Evolutionary conservation across 148 eudicot genomes (phyloP).

Genomic region (Limonium bicolor): DNA sequence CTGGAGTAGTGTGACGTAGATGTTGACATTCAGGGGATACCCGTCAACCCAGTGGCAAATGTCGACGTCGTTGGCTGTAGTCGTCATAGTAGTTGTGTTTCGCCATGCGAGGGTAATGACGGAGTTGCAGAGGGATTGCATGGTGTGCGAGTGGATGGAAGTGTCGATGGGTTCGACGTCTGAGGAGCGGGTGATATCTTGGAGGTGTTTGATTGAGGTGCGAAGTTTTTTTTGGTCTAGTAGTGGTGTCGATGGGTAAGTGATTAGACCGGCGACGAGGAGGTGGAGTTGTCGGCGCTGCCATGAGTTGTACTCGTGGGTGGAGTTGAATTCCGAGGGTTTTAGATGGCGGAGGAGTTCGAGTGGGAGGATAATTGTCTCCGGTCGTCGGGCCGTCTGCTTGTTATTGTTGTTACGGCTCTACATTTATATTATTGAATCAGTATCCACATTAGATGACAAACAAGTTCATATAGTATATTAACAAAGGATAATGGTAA

Average conservation of each 20-base stretch:
- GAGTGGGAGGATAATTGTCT: slow-evolving; percentile 77
- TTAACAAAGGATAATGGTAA: no score
- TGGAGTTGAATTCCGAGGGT: slow-evolving; percentile 59
- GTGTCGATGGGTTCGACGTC: slow-evolving; percentile 47
- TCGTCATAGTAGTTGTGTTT: slow-evolving; percentile 28
- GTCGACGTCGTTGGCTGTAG: slow-evolving; percentile 29
- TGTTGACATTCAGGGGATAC: slow-evolving; percentile 54
- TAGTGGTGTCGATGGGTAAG: slow-evolving; percentile 51
- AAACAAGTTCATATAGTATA: no score
- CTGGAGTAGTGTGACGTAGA: slow-evolving; percentile 47
- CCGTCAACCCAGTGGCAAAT: slow-evolving; percentile 94
- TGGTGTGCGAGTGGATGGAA: slow-evolving; percentile 50
- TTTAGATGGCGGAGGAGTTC: slow-evolving; percentile 87
- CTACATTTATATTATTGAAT: no score
- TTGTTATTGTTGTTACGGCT: no score
- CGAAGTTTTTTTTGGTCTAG: slow-evolving; percentile 37
- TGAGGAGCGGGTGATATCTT: slow-evolving; percentile 22
- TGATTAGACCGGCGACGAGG: slow-evolving; percentile 51
- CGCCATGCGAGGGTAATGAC: slow-evolving; percentile 65
- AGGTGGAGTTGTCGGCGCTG: slow-evolving; percentile 64
- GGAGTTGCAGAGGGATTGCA: slow-evolving; percentile 43
- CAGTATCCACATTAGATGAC: no score
- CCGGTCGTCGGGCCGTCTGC: slow-evolving; percentile 71
- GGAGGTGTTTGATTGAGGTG: slow-evolving; percentile 21
- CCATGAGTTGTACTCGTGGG: slow-evolving; percentile 64